These are phyloP conservation scores for Haberlea rhodopensis DNA, from an alignment of 257 asterid genomes.

Conservation along the genomic window DNA sequence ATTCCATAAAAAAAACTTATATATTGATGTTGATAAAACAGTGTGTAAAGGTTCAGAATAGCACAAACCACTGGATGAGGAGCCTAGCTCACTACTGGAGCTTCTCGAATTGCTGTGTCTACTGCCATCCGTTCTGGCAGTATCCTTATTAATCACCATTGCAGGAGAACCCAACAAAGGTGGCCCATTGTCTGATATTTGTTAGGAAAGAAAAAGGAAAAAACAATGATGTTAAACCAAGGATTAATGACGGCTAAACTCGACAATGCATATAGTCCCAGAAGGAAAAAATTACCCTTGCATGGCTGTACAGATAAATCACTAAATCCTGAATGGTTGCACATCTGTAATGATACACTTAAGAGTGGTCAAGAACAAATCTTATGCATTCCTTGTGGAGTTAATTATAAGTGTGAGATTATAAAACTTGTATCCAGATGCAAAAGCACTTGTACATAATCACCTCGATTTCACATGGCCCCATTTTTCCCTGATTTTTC, in stretches of 20 bases:
- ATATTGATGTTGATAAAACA: neutral
- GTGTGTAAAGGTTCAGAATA: neutral
- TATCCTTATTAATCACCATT: slow-evolving; percentile 52
- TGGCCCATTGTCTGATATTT: slow-evolving; percentile 44
- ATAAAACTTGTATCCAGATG: neutral
- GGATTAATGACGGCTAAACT: slow-evolving; percentile 4
- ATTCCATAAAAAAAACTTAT: neutral
- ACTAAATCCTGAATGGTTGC: slow-evolving; percentile 51
- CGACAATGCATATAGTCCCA: slow-evolving; percentile 12
- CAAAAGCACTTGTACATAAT: slow-evolving; percentile 14
- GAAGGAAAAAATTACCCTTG: slow-evolving; percentile 48
- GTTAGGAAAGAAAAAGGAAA: slow-evolving; percentile 16
- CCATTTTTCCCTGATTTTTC: slow-evolving; percentile 36
- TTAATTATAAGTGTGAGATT: slow-evolving; percentile 6
- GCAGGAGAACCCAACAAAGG: slow-evolving; percentile 62
- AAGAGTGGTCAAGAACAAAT: slow-evolving; percentile 3
- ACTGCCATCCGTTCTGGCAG: slow-evolving; percentile 39
- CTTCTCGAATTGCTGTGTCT: slow-evolving; percentile 66
- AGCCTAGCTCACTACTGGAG: slow-evolving; percentile 72
- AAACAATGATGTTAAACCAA: slow-evolving; percentile 21
- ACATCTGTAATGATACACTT: slow-evolving; percentile 41
- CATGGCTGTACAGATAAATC: slow-evolving; percentile 48
- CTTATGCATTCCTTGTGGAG: slow-evolving; percentile 6
- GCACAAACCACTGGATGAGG: slow-evolving; percentile 63
- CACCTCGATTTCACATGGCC: slow-evolving; percentile 58